phyloP scores from a whole-genome alignment of 441 rosid species.

The Bocquillonia castaneifolia region DNA sequence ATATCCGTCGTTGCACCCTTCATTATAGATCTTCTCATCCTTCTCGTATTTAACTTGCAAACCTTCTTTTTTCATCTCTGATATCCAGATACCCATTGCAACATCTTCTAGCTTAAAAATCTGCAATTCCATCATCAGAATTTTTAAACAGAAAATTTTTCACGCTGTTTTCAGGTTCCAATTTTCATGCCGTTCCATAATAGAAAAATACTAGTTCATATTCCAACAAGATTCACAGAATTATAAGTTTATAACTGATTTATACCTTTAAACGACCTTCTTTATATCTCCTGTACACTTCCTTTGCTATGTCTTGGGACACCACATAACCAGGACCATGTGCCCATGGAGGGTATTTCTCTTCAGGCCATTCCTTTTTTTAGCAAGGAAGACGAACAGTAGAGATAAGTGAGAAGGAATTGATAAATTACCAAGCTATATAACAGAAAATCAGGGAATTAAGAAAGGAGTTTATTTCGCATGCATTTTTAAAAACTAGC shows the following conservation, averaged over 20 bases:
- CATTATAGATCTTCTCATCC: constrained; percentile 60
- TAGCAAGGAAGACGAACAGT: background rate
- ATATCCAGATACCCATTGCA: constrained; percentile 96
- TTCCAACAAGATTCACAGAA: background rate
- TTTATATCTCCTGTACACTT: constrained; percentile 53
- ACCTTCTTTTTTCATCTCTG: constrained; percentile 62
- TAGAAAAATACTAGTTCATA: background rate
- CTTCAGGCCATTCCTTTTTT: constrained; percentile 82
- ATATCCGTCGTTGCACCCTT: constrained; percentile 80
- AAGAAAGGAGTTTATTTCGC: background rate
- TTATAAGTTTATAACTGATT: background rate
- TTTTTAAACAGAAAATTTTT: background rate
- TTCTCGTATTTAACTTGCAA: constrained; percentile 56
- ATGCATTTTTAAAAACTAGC: background rate
- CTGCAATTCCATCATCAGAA: constrained; percentile 29
- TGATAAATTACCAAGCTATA: background rate
- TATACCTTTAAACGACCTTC: constrained; percentile 70
- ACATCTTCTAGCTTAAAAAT: constrained; percentile 98
- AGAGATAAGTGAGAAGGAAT: background rate
- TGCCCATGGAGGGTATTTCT: constrained; percentile 88
- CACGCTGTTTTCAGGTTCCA: too few species aligned
- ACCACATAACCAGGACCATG: constrained; percentile 96
- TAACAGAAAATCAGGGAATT: background rate
- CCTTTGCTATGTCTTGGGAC: constrained; percentile 70
- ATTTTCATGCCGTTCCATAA: too few species aligned